Percentiles rank a stretch among this genome's conserved stretches.
These are phyloP conservation scores for Ascochyta rabiei DNA, from an alignment of 2,329 filamentous ascomycete species.

Conservation along the genomic window DNA sequence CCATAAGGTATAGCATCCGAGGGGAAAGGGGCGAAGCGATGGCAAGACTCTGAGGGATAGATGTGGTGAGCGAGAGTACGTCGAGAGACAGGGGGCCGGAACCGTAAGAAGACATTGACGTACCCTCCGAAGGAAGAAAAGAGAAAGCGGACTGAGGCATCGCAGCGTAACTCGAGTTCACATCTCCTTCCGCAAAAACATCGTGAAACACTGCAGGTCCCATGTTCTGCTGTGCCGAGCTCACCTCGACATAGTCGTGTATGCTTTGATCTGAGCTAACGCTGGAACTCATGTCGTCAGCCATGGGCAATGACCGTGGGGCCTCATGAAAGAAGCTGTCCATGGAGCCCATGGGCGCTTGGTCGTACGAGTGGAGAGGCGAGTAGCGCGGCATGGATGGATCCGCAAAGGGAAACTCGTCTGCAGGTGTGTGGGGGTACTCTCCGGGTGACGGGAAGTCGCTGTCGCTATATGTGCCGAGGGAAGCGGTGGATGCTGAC, in stretches of 20 bases:
- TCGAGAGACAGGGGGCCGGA: conserved; percentile 47
- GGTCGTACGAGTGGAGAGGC: conserved; percentile 42
- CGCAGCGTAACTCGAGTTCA: conserved; percentile 47
- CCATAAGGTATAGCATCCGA: conserved; percentile 85
- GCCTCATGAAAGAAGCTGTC: conserved; percentile 46
- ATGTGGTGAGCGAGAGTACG: conserved; percentile 48
- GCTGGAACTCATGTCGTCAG: conserved; percentile 53
- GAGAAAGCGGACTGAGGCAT: conserved; percentile 47
- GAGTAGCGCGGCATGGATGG: conserved; percentile 47
- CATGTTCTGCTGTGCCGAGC: conserved; percentile 42
- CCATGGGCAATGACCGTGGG: conserved; percentile 44
- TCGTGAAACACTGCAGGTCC: conserved; percentile 46
- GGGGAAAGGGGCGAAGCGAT: conserved; percentile 67
- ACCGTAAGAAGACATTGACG: conserved; percentile 50
- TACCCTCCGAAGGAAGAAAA: conserved; percentile 50
- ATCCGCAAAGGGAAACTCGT: conserved; percentile 51
- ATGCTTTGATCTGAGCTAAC: conserved; percentile 54
- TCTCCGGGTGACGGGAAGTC: conserved; percentile 56
- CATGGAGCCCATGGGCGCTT: conserved; percentile 46
- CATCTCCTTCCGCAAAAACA: conserved; percentile 48
- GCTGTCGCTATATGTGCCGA: conserved; percentile 55
- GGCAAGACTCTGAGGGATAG: conserved; percentile 54
- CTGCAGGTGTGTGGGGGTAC: conserved; percentile 54
- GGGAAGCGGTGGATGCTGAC: conserved; percentile 54
- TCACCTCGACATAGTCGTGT: conserved; percentile 52